Conservation (phyloP, 2,329 filamentous ascomycete species). For the Xylariales sp. region DNA sequence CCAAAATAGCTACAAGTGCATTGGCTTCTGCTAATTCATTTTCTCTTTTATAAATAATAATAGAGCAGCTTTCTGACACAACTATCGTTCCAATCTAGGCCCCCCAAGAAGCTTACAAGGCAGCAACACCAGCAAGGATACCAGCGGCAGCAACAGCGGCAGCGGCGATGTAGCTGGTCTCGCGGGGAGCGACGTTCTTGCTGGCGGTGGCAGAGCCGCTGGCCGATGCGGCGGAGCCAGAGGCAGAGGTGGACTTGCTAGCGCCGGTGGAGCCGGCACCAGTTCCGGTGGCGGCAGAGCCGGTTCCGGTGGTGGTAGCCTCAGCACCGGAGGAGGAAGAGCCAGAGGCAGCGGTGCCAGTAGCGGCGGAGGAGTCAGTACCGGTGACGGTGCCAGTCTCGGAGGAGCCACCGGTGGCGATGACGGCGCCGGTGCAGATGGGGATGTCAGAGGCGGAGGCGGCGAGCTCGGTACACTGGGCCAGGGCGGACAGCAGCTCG, state of each 20-base stretch:
- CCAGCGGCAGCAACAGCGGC: constrained; percentile 14
- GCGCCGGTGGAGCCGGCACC: neutral
- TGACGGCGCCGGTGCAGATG: constrained; percentile 11
- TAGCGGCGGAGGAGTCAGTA: neutral
- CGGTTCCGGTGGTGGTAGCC: neutral
- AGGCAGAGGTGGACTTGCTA: neutral
- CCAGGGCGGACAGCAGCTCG: constrained; percentile 12
- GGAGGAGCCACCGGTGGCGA: neutral
- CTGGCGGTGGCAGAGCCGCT: neutral
- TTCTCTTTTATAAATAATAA: too few relatives aligned
- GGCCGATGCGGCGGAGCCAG: neutral
- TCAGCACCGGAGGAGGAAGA: neutral
- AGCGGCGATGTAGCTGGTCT: constrained; percentile 13
- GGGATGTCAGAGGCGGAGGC: constrained; percentile 8
- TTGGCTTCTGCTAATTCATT: too few relatives aligned
- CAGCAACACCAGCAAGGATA: constrained; percentile 14
- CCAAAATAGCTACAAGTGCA: too few relatives aligned
- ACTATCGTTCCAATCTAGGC: too few relatives aligned
- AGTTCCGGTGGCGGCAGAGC: neutral
- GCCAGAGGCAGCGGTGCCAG: neutral
- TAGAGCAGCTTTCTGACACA: too few relatives aligned
- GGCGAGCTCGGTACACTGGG: constrained; percentile 13
- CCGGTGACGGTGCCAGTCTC: neutral
- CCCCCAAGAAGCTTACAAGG: constrained; percentile 12
- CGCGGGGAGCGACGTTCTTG: constrained; percentile 11